Base-by-base conservation (phyloP, 2,329 filamentous ascomycete genomes). In the Fusarium nodosum region DNA sequence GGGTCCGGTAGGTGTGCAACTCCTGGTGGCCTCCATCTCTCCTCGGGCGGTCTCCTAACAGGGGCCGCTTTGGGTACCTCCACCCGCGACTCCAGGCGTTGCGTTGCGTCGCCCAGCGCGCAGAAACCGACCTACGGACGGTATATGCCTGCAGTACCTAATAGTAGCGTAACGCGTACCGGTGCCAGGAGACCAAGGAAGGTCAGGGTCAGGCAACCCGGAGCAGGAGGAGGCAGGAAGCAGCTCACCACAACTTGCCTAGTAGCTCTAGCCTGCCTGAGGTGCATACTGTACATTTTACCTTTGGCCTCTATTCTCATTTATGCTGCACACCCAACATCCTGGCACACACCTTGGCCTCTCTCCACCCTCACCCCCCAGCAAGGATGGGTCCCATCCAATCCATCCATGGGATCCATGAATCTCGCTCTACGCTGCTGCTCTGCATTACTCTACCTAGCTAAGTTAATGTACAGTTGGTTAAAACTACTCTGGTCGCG, bases 401-500 rank as follows among this genome's bases (percentile, higher is more conserved):
- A 45, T 57, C 48, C 60, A 63, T 54, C 34, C 45, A 50, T 39
- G 26, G 36, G 48, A 52, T 52, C 46, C 51, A 64, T 64, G 62
- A 62, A 65, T 56, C 47, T 69, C 57, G 52, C 52, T 60, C 66
- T 45, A 39, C 36, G 44, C 42, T 45, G 22, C 24, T 45, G 51
- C 60, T 42, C 51, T 50, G 57, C 56, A 68, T 66, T 68, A 36
- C 48, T 50, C 41, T 44, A 44, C 33, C 13, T 42, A 42, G 31
- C 26, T 28, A 39, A 52, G 18, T 52, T 52, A 30, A 52, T 52
- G 48, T 41, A 52, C 62, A 66, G 58, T 60, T 72, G 62, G 71
- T 79, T 79, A 79, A 80, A 79, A 79, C 78, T 78, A 78, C 74
- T 74, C n/a, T 39, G 36, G 36, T 39, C 67, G 63, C 62, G 66